Base-by-base conservation (phyloP, 768 basidiomycete genomes). In the Suillus spraguei region DNA sequence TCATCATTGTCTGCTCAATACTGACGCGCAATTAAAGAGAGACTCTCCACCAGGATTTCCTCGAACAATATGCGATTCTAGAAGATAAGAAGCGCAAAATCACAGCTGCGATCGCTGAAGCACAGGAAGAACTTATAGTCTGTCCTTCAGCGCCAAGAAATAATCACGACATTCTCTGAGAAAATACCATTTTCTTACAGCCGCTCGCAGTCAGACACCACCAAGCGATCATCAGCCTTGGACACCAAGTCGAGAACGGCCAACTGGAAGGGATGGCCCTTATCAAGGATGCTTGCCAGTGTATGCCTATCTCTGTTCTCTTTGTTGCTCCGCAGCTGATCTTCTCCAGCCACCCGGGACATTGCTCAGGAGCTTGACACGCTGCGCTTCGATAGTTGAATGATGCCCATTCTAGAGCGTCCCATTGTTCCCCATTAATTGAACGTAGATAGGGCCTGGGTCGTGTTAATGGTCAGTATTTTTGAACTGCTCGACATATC, bases 81-180 rank as follows among this genome's bases (percentile, higher is more conserved):
- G 74, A 75, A 46, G 72, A 77, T 50, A 69, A 66, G 68, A 66
- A 68, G 38, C 75, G 74, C 7, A 71, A 67, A 4, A 68, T 76
- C 5, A 33, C 69, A 13, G 67, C 67, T 56, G 69, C 71, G 46
- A 74, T 76, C 1, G 13, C 56, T 41, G 69, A 74, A 10, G 59
- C 65, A 22, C 67, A 73, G 60, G 65, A 66, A 46, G 62, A 60
- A 20, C 72, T 75, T 17, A 66, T 76, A 63, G 74, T 76, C 14
- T 41, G 68, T 58, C 28, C 17, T 32, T 58, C 28, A 58, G 10
- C 56, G 6, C 20, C 22, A n/a, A 52, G 22, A 33, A 16, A 2
- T 4, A 20, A 46, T 50, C 10, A 9, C 16, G 32, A 11, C 32
- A n/a, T 58, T 59, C 13, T 41, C 56, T 41, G 41, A 58, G 17